These are phyloP conservation scores for Hirschfeldia incana DNA, from an alignment of 345 rosid species.

Conservation along the genomic window DNA sequence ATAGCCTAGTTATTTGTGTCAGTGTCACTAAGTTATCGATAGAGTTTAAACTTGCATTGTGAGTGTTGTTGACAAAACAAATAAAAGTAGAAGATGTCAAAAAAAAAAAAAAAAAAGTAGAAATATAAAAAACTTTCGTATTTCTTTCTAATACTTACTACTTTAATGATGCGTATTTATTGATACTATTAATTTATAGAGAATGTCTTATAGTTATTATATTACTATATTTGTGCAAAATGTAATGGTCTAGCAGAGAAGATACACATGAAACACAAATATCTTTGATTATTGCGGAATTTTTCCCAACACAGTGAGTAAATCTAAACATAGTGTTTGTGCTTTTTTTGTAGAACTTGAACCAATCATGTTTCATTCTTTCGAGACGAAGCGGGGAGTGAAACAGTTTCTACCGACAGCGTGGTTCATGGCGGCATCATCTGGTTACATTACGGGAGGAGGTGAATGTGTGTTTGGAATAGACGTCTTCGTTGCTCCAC, in stretches of 20 bases:
- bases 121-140: too few relatives aligned
- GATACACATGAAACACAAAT: background rate
- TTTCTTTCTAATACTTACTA: too few relatives aligned
- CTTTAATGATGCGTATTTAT: too few relatives aligned
- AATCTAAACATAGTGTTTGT: background rate
- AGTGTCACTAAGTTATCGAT: background rate
- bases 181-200: too few relatives aligned
- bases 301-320: background rate
- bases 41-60: too few relatives aligned
- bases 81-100: too few relatives aligned
- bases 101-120: too few relatives aligned
- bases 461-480: slow-evolving; percentile 22
- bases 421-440: background rate
- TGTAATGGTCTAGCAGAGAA: background rate
- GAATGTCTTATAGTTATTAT: background rate
- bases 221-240: background rate
- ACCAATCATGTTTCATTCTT: background rate
- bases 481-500: slow-evolving; percentile 22
- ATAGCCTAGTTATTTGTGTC: background rate
- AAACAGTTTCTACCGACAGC: background rate
- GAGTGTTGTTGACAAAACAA: too few relatives aligned
- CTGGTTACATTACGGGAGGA: background rate
- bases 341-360: background rate
- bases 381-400: slow-evolving; percentile 3
- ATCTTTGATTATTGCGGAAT: background rate